Evolutionary conservation across 2,329 filamentous ascomycete genomes (phyloP), one percentile per base, ranked within the genome.

Genomic region (Paracamarosporium sp.): DNA sequence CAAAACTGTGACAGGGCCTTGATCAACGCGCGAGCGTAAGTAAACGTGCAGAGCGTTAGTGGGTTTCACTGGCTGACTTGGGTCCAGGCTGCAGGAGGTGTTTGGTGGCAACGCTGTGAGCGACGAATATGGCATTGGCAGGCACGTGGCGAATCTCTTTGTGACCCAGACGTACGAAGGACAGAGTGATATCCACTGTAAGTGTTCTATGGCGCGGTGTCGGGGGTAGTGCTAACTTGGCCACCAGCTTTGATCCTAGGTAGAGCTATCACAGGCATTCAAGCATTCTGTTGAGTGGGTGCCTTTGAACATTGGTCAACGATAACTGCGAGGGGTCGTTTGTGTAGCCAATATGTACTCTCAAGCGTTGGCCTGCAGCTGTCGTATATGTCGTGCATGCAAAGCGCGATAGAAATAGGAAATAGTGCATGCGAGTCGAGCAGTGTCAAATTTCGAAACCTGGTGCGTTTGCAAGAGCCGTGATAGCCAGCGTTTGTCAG

Each of bases 121-220:
- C 72, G 95, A 99, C 70, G 95, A 99, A 80, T 99, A 98, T 73
- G 88, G 88, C 61, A 97, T 99, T 71, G 95, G 92, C 15, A 87
- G 95, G 63, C 95, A 98, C 80, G 95, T 97, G 57, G 90, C 94
- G 55, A 99, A 99, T 76, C 78, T 99, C 63, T 99, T 96, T 77
- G 95, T 99, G 52, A 96, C 94, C 53, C 94, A 98, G 81, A 98
- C 94, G 1, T 99, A 99, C 69, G 95, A 99, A 80, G 95, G 95
- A 22, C 95, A 98, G 80, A 97, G 93, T 73, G 95, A 98, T 79
- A 98, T 98, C 74, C 95, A 98, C 78, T 87, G 92, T 94, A 80
- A 85, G 90, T 86, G 54, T 43, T 45, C 40, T 13, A 40, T 40
- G 22, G 47, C n/a, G n/a, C 41, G n/a, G 20, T 27, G 40, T 24